Conservation (phyloP, 345 rosid genomes). For the Mercurialis annua region DNA sequence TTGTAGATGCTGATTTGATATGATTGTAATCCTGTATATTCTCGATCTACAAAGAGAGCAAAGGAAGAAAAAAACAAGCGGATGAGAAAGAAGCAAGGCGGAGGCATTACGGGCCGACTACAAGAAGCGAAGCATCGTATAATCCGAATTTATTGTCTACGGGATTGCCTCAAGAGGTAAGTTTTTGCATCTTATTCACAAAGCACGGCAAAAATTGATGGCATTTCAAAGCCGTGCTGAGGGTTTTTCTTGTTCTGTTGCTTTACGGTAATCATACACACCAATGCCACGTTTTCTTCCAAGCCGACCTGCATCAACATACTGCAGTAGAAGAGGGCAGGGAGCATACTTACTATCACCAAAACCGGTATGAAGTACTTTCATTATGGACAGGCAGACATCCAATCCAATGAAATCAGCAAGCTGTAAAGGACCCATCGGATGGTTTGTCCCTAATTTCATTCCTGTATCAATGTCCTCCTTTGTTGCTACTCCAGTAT, state of each 20-base stretch:
- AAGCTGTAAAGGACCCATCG: slow-evolving; percentile 80
- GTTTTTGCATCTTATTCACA: neutral
- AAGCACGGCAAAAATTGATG: neutral
- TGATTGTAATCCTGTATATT: no score
- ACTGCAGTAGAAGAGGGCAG: slow-evolving; percentile 81
- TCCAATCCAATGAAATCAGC: slow-evolving; percentile 86
- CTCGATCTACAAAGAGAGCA: neutral
- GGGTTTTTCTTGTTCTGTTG: slow-evolving; percentile 21
- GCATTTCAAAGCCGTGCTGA: slow-evolving; percentile 48
- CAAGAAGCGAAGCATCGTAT: no score
- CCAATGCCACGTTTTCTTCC: slow-evolving; percentile 79
- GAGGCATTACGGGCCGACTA: no score
- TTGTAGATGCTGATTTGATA: no score
- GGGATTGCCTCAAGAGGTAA: neutral
- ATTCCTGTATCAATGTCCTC: slow-evolving; percentile 88
- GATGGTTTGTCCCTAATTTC: slow-evolving; percentile 90
- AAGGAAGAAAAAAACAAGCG: neutral
- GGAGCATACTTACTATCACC: slow-evolving; percentile 69
- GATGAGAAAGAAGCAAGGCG: neutral
- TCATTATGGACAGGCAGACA: slow-evolving; percentile 77
- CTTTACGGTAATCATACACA: slow-evolving; percentile 58
- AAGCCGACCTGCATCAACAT: slow-evolving; percentile 78
- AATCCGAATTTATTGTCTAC: neutral
- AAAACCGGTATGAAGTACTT: slow-evolving; percentile 64
- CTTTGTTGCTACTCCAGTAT: slow-evolving; percentile 89